Evolutionary conservation across 768 basidiomycete species (phyloP).

Genomic region (Neoboletus brunneissimus): DNA sequence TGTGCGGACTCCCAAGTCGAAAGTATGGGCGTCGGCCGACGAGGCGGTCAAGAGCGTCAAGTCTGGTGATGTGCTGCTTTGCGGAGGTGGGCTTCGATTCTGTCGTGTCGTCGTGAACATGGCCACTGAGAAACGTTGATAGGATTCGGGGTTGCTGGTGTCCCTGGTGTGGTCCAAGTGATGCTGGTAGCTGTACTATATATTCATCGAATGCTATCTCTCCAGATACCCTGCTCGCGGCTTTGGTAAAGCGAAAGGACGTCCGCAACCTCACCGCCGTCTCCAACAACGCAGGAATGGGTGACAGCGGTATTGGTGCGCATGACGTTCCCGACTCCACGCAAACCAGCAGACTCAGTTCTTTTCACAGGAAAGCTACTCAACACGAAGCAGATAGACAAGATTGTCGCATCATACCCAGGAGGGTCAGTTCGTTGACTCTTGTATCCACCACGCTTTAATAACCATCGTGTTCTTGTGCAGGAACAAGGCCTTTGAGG

Average conservation of each 20-base stretch:
- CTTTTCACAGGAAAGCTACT: conserved; percentile 61
- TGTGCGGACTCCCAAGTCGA: conserved; percentile 38
- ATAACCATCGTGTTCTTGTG: conserved; percentile 1
- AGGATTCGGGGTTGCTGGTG: conserved; percentile 91
- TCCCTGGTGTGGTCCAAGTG: conserved; percentile 56
- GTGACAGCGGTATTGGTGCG: conserved; percentile 67
- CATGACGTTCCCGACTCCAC: neutral
- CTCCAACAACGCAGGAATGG: conserved; percentile 83
- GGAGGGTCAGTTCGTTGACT: conserved; percentile 55
- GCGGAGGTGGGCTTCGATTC: conserved; percentile 59
- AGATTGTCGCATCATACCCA: conserved; percentile 87
- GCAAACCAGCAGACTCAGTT: neutral
- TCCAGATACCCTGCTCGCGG: conserved; percentile 77
- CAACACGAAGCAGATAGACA: conserved; percentile 70
- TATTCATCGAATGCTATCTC: neutral
- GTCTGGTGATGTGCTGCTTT: conserved; percentile 74
- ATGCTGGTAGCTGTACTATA: too few species aligned
- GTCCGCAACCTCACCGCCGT: conserved; percentile 77
- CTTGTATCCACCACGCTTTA: neutral
- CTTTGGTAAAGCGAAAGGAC: conserved; percentile 70
- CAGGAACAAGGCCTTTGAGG: conserved; percentile 86
- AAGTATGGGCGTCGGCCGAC: conserved; percentile 81
- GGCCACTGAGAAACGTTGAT: conserved; percentile 2
- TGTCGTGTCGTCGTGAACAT: neutral
- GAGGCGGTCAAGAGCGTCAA: conserved; percentile 82